A percentile compares a stretch with the other conserved stretches of the same genome.
Conservation (phyloP, 768 basidiomycete genomes). For the Panaeolus cyanescens region DNA sequence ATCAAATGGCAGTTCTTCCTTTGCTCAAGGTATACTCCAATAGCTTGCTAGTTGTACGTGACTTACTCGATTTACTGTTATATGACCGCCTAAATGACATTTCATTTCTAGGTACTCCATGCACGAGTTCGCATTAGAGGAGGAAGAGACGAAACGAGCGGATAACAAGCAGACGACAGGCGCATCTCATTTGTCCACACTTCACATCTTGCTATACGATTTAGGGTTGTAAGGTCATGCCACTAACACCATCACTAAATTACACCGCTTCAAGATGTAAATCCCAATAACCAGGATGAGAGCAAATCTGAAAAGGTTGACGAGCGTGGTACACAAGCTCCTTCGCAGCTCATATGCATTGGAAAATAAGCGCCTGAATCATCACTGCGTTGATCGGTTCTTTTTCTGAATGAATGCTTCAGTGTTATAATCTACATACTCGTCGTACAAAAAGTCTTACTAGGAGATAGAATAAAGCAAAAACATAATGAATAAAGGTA, state of each 20-base stretch:
- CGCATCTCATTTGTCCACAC: not conserved
- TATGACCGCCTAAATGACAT: not conserved
- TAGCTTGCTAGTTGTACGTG: not conserved
- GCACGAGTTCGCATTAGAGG: not conserved
- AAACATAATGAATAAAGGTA: too few species aligned
- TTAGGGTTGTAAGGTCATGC: not conserved
- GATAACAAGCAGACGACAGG: not conserved
- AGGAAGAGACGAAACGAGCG: not conserved
- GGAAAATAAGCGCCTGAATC: too few species aligned
- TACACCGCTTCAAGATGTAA: too few species aligned
- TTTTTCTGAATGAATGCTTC: too few species aligned
- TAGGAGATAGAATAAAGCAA: too few species aligned
- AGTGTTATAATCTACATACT: too few species aligned
- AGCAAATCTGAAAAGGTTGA: too few species aligned
- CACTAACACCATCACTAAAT: not conserved
- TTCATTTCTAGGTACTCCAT: not conserved
- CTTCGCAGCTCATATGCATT: too few species aligned
- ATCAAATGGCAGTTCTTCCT: not conserved
- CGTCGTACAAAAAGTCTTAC: too few species aligned
- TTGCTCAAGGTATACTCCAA: not conserved
- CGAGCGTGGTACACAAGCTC: too few species aligned
- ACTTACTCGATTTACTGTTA: not conserved
- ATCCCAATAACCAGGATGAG: too few species aligned
- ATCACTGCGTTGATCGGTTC: too few species aligned
- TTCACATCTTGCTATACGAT: not conserved